phyloP scores from a whole-genome alignment of 331 rosid species.

The Acacia pycnantha region DNA sequence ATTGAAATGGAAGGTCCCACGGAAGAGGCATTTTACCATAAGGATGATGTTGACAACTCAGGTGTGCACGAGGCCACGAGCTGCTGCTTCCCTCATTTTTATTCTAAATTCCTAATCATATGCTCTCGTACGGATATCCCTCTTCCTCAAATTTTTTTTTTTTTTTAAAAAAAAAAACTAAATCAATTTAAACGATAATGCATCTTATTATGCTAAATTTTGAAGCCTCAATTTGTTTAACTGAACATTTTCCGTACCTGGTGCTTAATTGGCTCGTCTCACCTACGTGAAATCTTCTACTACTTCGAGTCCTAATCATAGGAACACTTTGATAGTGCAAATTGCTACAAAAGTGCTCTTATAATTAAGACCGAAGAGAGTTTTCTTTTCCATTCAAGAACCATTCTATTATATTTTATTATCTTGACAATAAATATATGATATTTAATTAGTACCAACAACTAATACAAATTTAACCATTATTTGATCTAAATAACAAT shows the following conservation, averaged over 20 bases:
- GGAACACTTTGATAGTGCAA: too few species aligned
- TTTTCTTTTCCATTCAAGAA: too few species aligned
- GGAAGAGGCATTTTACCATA: not conserved
- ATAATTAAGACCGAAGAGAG: too few species aligned
- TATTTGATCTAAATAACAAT: too few species aligned
- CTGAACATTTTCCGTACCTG: not conserved
- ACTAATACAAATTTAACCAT: too few species aligned
- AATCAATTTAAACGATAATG: too few species aligned
- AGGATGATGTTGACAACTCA: conserved; percentile 29
- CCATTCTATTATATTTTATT: too few species aligned
- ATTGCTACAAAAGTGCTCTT: too few species aligned
- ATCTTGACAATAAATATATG: too few species aligned
- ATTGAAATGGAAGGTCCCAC: not conserved
- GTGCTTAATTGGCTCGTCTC: not conserved
- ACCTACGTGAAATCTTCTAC: not conserved
- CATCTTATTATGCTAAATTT: not conserved
- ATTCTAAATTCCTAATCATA: conserved; percentile 5
- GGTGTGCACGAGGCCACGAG: conserved; percentile 26
- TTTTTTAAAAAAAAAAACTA: too few species aligned
- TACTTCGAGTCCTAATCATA: too few species aligned
- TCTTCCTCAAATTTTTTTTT: not conserved
- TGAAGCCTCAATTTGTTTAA: not conserved
- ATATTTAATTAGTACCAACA: too few species aligned
- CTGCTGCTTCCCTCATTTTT: not conserved
- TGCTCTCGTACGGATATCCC: conserved; percentile 9